Evolutionary conservation across 345 rosid species (phyloP), one percentile per base, ranked within the genome.

Genomic region (Geranium rotundifolium): DNA sequence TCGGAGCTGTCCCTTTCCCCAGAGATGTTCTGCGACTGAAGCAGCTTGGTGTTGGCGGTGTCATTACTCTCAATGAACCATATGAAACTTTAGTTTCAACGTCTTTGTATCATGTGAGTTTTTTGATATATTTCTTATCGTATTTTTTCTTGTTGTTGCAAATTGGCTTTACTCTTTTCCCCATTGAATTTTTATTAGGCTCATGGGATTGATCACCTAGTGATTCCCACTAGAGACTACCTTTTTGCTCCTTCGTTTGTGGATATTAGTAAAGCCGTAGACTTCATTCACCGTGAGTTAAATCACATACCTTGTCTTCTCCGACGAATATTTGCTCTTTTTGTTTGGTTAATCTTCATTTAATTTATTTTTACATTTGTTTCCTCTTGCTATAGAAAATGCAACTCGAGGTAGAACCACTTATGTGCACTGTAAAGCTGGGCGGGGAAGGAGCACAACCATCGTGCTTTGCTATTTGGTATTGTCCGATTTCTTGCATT

Each of bases 371-470:
- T 14, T 46, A 2, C 52, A 46, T 67, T 10, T 67, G 23, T 46
- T 56, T 9, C 17, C 5, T 61, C 55, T 54, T 67, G 57, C 65
- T 64, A 49, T 69, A 89, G 98, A 77, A 67, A 89, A 87, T 64
- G 74, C 85, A 46, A 73, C 76, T 31, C 71, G 69, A 30, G 81
- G 91, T 68, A 84, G 74, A 70, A 87, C 84, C 37, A 89, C 96
- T 2, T 87, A 87, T 62, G 96, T 89, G 31, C 98, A 91, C 70
- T 91, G 98, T 73, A 91, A 91, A 75, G 96, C 98, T 70, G 98
- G 96, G 29, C 81, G 95, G 7, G 96, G 98, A 77, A 80, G 96
- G 73, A 91, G 98, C 76, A 89, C 96, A 1, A 87, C 92, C 7
- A 77, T 92, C 67, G 93, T 87, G 74, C 95, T 91, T 56, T 89